These are phyloP conservation scores for Teunomyces cretensis DNA, from an alignment of 805 yeast species.

Conservation along the genomic window DNA sequence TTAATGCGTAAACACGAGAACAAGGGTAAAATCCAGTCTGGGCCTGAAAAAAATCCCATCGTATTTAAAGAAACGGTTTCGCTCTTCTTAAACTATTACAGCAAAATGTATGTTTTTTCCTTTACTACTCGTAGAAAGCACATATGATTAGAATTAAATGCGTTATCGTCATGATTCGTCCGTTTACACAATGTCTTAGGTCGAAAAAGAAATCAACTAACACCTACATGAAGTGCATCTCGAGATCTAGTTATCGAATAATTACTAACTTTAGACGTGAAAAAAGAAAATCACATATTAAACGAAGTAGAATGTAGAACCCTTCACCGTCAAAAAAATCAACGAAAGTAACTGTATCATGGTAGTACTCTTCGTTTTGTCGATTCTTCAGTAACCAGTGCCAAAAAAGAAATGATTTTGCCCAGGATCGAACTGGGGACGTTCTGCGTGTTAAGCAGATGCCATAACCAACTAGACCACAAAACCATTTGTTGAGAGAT, in stretches of 20 bases:
- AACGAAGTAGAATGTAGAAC: neutral
- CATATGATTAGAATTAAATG: conserved; percentile 32
- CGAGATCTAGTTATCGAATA: neutral
- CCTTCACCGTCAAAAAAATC: neutral
- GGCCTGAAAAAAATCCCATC: neutral
- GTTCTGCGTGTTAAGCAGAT: conserved; percentile 99
- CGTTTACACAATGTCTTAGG: conserved; percentile 37
- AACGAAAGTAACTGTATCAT: too few species aligned
- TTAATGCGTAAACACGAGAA: neutral
- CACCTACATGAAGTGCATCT: conserved; percentile 39
- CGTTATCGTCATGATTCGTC: conserved; percentile 51
- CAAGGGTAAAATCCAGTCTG: neutral
- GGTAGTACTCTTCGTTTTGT: too few species aligned
- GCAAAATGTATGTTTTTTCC: conserved; percentile 2
- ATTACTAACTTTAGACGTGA: neutral
- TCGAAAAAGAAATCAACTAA: conserved; percentile 43
- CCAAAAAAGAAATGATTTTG: conserved; percentile 64
- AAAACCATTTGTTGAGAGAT: conserved; percentile 52
- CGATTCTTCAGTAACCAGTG: neutral
- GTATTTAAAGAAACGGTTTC: neutral
- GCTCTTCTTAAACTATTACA: neutral
- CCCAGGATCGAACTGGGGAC: conserved; percentile 99
- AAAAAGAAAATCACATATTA: too few species aligned
- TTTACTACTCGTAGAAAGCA: conserved; percentile 4
- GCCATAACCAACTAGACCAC: conserved; percentile 99